Evolutionary conservation across 2,329 filamentous ascomycete genomes (phyloP), one percentile per base, ranked within the genome.

Genomic region (Alternaria atra): DNA sequence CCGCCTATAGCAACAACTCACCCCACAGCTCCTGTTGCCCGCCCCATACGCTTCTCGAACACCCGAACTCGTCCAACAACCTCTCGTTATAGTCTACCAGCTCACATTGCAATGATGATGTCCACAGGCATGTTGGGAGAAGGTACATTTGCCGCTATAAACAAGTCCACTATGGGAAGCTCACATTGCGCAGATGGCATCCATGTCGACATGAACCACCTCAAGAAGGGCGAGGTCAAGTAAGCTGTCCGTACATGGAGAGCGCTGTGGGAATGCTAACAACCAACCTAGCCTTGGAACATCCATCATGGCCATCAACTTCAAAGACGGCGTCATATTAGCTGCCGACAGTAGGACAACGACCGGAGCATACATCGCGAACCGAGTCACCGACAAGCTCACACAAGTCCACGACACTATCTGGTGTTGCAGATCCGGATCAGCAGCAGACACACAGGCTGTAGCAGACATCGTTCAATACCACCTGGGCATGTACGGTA

Each of bases 201-300:
- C 80, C 95, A 99, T 81, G 86, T 99, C 73, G 95, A 99, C 79
- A 99, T 99, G 95, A 92, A 98, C 77, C 91, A 95, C 77, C 84
- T 99, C 81, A 99, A 99, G 90, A 95, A 93, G 82, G 95, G 95
- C 65, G 95, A 99, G 85, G 94, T 99, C 80, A 99, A 99, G 93
- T 97, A 84, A 83, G 93, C 84, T 65, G 25, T 4, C 13, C 8
- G n/a, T 34, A 27, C 23, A 4, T 3, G 1, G 2, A 13, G 4
- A 13, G 20, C n/a, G 32, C 27, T 23, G 32, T 5, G 29, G 30
- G 53, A 52, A 13, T 42, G 47, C 58, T 67, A 27, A 55, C 55
- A 25, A 35, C 20, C 17, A 25, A 29, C 30, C 60, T 73, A 97
- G 93, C 84, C 86, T 99, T 74, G 95, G 95, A 84, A 99, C 95